phyloP scores from a whole-genome alignment of 257 asterid genomes.

The Solanum verrucosum region DNA sequence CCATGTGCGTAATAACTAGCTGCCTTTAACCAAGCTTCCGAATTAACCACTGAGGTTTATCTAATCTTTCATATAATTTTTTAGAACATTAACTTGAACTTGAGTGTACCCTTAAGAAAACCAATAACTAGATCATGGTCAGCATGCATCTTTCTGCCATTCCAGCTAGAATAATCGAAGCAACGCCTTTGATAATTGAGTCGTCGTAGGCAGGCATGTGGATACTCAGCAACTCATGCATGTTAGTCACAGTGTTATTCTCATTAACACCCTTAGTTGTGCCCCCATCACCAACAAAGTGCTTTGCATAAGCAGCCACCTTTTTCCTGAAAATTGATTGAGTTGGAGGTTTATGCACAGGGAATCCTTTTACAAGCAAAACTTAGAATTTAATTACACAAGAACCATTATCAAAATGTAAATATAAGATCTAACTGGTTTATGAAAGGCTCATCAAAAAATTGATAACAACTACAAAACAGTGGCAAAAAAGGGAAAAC shows the following conservation, averaged over 20 bases:
- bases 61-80: background rate
- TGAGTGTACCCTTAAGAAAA: slow-evolving; percentile 63
- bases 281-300: slow-evolving; percentile 94
- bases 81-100: slow-evolving; percentile 51
- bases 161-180: slow-evolving; percentile 85
- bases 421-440: background rate
- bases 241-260: slow-evolving; percentile 48
- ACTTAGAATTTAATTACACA: background rate
- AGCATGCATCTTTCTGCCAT: slow-evolving; percentile 72
- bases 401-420: background rate
- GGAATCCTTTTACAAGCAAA: background rate
- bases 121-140: slow-evolving; percentile 64
- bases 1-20: background rate
- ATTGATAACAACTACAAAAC: background rate
- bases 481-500: background rate
- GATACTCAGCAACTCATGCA: slow-evolving; percentile 67
- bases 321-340: slow-evolving; percentile 40
- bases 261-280: slow-evolving; percentile 67
- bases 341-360: background rate
- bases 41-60: background rate
- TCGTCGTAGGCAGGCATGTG: slow-evolving; percentile 88
- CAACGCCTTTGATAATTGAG: slow-evolving; percentile 65
- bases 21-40: background rate
- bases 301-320: slow-evolving; percentile 91
- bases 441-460: background rate